Evolutionary conservation across 139 green algal genomes (phyloP).

Genomic region (Edaphochlamys debaryana): DNA sequence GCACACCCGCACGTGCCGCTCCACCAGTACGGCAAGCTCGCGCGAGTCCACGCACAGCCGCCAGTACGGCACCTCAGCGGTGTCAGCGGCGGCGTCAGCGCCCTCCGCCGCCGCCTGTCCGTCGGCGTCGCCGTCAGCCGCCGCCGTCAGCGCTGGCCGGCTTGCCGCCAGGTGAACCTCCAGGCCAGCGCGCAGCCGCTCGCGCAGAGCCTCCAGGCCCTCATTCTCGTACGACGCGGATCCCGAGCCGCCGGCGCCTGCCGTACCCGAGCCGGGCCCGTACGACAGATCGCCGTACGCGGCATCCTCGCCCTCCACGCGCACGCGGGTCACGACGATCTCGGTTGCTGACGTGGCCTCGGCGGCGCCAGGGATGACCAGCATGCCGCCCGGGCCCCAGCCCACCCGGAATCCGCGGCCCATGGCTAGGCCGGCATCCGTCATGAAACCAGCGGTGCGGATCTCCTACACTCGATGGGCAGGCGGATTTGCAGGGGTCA

Average conservation of each 20-base stretch:
- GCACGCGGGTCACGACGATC: slow-evolving; percentile 34
- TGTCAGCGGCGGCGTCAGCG: not conserved
- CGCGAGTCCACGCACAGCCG: slow-evolving; percentile 46
- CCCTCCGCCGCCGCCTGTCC: not conserved
- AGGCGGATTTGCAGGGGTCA: no score
- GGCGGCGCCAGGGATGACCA: slow-evolving; percentile 55
- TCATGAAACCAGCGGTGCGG: slow-evolving; percentile 8
- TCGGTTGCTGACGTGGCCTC: slow-evolving; percentile 9
- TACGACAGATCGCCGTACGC: slow-evolving; percentile 40
- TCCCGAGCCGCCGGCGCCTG: not conserved
- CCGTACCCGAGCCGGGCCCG: not conserved
- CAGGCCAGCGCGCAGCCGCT: slow-evolving; percentile 41
- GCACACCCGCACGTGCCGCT: slow-evolving; percentile 24
- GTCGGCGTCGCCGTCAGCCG: not conserved
- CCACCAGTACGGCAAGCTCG: slow-evolving; percentile 24
- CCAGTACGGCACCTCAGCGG: slow-evolving; percentile 37
- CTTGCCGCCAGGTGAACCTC: slow-evolving; percentile 58
- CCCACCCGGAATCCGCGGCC: slow-evolving; percentile 76
- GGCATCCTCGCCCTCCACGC: slow-evolving; percentile 27
- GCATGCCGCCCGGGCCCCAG: slow-evolving; percentile 75
- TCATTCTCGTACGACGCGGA: not conserved
- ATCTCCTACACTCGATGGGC: slow-evolving; percentile 23
- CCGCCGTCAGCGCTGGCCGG: slow-evolving; percentile 9
- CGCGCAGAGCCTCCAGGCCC: slow-evolving; percentile 44
- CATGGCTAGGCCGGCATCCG: slow-evolving; percentile 76